Evolutionary conservation across 2,329 filamentous ascomycete species (phyloP), one percentile per base, ranked within the genome.

Genomic region (Ceratocystis cubensis): DNA sequence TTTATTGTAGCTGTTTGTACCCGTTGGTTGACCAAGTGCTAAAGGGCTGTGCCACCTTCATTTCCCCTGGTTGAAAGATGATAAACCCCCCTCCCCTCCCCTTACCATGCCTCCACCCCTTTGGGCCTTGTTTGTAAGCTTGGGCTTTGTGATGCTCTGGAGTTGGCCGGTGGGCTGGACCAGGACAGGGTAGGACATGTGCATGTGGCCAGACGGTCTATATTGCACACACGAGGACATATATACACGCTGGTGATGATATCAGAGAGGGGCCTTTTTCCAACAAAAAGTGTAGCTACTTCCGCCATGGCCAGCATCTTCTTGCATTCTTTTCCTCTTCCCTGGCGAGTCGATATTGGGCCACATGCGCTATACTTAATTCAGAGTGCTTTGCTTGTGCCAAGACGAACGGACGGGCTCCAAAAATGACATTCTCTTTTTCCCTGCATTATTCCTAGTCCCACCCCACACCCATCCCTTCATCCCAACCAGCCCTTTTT

Each of bases 11-110:
- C 53, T 59, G 22, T 59, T 30, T 59, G 53, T 28, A 59, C 53
- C 33, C 33, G 28, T 59, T 25, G 28, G 5, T 59, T 37, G 28
- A 33, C 7, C 20, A 53, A 33, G 15, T 33, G 13, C 53, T 30
- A 37, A 59, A 59, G 53, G 53, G 15, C 53, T 59, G 53, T 59
- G 53, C 53, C 53, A 59, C 53, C 53, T 37, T 59, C 53, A 59
- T 59, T 59, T 59, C 53, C 53, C 53, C 53, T 59, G 53, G 53
- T n/a, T 53, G 20, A 6, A 59, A 33, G 46, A 33, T 59, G 17
- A 15, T 17, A 57, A 15, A 30, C 17, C 5, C 17, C 53, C 15
- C 17, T 25, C 13, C 28, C 53, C 53, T 30, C 33, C 53, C 28
- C 53, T 30, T 59, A 13, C 28, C 48, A 5, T 28, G 10, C 20